Conservation (phyloP, 495 filamentous ascomycete genomes). For the Aspergillus baeticus region DNA sequence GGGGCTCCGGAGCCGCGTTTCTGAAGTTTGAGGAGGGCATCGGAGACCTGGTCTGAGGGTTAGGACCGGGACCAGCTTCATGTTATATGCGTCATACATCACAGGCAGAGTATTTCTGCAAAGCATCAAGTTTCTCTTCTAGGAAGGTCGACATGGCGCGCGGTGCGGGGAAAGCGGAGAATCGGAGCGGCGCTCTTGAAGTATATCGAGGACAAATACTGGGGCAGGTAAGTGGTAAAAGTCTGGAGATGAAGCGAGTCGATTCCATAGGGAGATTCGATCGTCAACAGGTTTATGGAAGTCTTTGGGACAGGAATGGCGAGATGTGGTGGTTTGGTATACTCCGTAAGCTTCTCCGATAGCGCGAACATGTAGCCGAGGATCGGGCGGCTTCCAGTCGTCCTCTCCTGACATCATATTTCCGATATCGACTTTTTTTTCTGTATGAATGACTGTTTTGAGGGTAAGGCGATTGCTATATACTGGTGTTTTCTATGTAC, state of each 20-base stretch:
- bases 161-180: slow-evolving; percentile 7
- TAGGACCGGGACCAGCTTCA: neutral
- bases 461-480: too few relatives aligned
- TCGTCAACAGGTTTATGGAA: neutral
- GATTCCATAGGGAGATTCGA: neutral
- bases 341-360: neutral
- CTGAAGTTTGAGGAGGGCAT: slow-evolving; percentile 61
- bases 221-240: neutral
- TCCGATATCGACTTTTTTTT: neutral
- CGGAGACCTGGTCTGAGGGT: slow-evolving; percentile 48
- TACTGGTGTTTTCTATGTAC: too few relatives aligned
- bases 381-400: neutral
- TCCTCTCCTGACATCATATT: neutral
- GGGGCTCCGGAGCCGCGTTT: slow-evolving; percentile 37
- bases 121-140: slow-evolving; percentile 31
- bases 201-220: neutral
- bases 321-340: neutral
- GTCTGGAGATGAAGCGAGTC: neutral
- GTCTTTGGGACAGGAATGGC: neutral
- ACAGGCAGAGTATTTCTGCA: slow-evolving; percentile 47
- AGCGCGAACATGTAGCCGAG: slow-evolving; percentile 4
- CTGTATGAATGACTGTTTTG: too few relatives aligned
- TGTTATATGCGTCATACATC: slow-evolving; percentile 34
- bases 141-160: slow-evolving; percentile 30
- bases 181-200: neutral